Percentiles rank a stretch among this genome's conserved stretches.
Evolutionary conservation across 192 early-diverging fungal genomes (phyloP).

Genomic region (Pilobolus umbonatus): DNA sequence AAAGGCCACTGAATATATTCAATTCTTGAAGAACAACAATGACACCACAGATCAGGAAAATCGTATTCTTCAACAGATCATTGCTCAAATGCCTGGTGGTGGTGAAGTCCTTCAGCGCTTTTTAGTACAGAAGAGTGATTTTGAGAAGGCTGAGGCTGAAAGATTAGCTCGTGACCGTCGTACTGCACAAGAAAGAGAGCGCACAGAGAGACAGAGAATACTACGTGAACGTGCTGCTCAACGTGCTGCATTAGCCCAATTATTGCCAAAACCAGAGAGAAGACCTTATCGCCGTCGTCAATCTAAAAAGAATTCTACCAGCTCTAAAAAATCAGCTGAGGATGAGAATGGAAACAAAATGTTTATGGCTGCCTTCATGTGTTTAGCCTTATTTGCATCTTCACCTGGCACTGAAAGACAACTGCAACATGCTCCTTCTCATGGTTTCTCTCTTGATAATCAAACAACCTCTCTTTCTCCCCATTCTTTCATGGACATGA

Average conservation of each 20-base stretch:
- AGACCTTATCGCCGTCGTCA: constrained; percentile 20
- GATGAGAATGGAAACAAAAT: constrained; percentile 6
- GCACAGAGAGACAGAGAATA: constrained; percentile 1
- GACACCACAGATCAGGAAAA: constrained; percentile 43
- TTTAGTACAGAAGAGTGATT: constrained; percentile 9
- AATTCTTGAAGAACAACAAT: constrained; percentile 43
- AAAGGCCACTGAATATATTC: constrained; percentile 92
- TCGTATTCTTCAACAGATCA: constrained; percentile 37
- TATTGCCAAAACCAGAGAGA: constrained; percentile 11
- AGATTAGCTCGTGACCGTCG: constrained; percentile 6
- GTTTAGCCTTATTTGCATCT: constrained; percentile 9
- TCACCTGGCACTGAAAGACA: neutral
- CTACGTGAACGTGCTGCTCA: constrained; percentile 17
- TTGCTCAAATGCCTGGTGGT: constrained; percentile 46
- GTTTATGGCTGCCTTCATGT: constrained; percentile 19
- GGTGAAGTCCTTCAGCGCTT: constrained; percentile 28
- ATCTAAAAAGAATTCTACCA: neutral
- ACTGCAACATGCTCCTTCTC: neutral
- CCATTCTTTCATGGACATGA: neutral
- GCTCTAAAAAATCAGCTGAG: neutral
- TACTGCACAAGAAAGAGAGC: neutral
- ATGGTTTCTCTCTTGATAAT: neutral
- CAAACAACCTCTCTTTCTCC: neutral
- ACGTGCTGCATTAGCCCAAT: constrained; percentile 15
- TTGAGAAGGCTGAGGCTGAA: constrained; percentile 10